A percentile compares a stretch with the other conserved stretches of the same genome.
Evolutionary conservation across 177 flowering plant species (phyloP).

Genomic region (Tripterygium wilfordii): DNA sequence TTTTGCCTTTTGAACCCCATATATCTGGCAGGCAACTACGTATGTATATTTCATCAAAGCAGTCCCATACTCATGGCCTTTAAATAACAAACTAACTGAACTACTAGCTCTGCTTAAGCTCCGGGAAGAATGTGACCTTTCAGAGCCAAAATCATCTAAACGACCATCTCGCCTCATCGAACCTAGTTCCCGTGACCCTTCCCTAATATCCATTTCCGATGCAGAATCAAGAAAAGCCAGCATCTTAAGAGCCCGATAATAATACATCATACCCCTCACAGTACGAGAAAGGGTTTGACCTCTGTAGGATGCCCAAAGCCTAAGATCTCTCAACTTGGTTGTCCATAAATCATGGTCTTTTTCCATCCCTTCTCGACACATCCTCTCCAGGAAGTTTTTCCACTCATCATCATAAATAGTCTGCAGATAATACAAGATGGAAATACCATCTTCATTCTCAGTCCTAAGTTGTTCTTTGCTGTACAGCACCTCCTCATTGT

Average conservation of each 20-base stretch:
- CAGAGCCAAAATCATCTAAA: conserved; percentile 21
- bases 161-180: conserved; percentile 30
- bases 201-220: conserved; percentile 58
- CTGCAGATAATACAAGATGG: conserved; percentile 55
- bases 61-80: conserved; percentile 60
- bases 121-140: conserved; percentile 22
- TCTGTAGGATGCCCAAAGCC: conserved; percentile 70
- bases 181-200: conserved; percentile 39
- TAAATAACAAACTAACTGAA: conserved; percentile 33
- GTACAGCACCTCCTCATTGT: conserved; percentile 55
- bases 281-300: conserved; percentile 67
- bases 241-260: conserved; percentile 64
- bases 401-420: conserved; percentile 62
- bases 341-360: conserved; percentile 50
- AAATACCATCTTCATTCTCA: conserved; percentile 68
- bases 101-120: conserved; percentile 42
- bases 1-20: conserved; percentile 63
- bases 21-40: conserved; percentile 70
- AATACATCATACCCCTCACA: conserved; percentile 76
- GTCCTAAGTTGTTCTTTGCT: conserved; percentile 54
- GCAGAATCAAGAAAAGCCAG: conserved; percentile 69
- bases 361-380: conserved; percentile 57
- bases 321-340: conserved; percentile 45
- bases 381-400: conserved; percentile 60
- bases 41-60: conserved; percentile 63